These are phyloP conservation scores for Trichoderma endophyticum DNA, from an alignment of 2,329 filamentous ascomycete species.

Conservation along the genomic window DNA sequence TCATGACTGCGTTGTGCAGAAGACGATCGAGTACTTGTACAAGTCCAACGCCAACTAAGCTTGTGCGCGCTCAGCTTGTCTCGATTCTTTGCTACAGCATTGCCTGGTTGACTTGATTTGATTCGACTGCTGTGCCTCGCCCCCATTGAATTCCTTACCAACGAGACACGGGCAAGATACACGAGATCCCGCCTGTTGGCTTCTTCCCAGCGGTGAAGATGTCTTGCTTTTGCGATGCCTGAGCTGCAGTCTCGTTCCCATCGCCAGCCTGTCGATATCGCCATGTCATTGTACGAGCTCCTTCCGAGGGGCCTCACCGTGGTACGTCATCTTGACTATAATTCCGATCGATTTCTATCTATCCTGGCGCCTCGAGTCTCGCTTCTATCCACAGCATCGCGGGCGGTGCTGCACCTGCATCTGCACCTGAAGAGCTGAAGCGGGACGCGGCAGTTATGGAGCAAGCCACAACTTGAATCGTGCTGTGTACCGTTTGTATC, in stretches of 20 bases:
- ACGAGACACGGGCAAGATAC: neutral
- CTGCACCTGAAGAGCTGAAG: constrained; percentile 4
- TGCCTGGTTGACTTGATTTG: neutral
- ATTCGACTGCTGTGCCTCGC: neutral
- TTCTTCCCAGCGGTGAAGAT: constrained; percentile 15
- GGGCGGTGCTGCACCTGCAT: neutral
- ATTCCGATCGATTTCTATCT: neutral
- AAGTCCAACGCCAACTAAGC: neutral
- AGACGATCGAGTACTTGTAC: neutral
- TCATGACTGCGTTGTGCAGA: constrained; percentile 1
- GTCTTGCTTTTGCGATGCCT: constrained; percentile 10
- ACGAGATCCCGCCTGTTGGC: neutral
- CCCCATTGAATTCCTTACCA: neutral
- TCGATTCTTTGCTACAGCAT: neutral
- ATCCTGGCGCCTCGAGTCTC: neutral
- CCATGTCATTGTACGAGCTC: constrained; percentile 14
- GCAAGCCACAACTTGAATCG: constrained; percentile 7
- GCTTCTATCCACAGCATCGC: neutral
- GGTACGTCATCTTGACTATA: constrained; percentile 5
- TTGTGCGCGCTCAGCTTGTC: constrained; percentile 5
- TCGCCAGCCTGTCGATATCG: constrained; percentile 10
- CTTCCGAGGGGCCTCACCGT: constrained; percentile 11
- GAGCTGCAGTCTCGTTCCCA: constrained; percentile 6
- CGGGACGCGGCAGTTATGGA: constrained; percentile 6
- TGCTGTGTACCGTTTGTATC: neutral